Base-by-base conservation (phyloP, 495 filamentous ascomycete genomes). In the Xylaria longipes region DNA sequence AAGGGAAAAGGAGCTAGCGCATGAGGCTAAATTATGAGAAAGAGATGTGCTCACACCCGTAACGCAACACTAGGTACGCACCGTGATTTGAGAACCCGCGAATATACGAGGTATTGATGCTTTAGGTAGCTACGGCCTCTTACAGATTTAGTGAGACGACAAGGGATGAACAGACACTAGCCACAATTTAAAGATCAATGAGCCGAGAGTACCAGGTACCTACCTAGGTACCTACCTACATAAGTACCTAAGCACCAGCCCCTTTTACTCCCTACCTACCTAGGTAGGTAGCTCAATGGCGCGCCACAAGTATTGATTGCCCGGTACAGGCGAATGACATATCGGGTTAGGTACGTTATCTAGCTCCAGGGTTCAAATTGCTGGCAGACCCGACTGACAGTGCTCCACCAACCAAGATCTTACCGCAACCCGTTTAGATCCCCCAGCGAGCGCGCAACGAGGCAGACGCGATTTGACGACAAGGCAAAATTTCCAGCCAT, bases 321-420 rank as follows among this genome's bases (percentile, higher is more conserved):
- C 3, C 27, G 29, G 25, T 5, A 52, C 31, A 22, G 29, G 63
- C 31, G 43, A 65, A 22, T 50, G 45, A 27, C 63, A 66, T 52
- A 66, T 66, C n/a, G 37, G 46, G 45, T 52, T 66, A 50, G 31
- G 46, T 20, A n/a, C 9, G 9, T n/a, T 33, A 54, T 37, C 20
- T 37, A 65, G 45, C 17, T 46, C 43, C 39, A 43, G 27, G n/a
- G 64, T 50, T 66, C 41, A 65, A 27, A 31, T 17, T 37, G 64
- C 46, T 63, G 61, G 56, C 31, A 33, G 31, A 58, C 27, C 29
- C 25, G 52, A 29, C 27, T 20, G 31, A n/a, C 48, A 35, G 54
- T 58, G 56, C 66, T 69, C 66, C 66, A 69, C 65, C 56, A 69
- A 61, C 52, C 56, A 31, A 65, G 63, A 67, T 54, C 45, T 17